Conservation (phyloP, 768 basidiomycete genomes). For the Xerocomus brunneocitrinus region DNA sequence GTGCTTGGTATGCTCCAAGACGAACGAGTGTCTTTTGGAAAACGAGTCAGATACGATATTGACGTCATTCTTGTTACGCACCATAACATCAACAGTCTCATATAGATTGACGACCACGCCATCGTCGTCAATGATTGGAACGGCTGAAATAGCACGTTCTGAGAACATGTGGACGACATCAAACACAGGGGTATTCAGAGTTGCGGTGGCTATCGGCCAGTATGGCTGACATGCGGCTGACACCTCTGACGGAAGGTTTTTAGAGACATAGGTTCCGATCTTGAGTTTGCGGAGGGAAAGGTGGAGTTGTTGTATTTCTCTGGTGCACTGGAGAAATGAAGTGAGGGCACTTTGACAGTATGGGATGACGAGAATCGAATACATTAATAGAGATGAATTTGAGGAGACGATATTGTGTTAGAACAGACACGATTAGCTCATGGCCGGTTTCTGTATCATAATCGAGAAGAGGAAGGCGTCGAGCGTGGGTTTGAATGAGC, state of each 20-base stretch:
- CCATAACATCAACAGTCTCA: constrained; percentile 98
- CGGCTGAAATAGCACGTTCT: constrained; percentile 90
- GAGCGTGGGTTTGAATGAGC: constrained; percentile 92
- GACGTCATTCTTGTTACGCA: constrained; percentile 29
- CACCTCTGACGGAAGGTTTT: constrained; percentile 40
- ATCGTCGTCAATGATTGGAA: constrained; percentile 90
- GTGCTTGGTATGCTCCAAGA: constrained; percentile 90
- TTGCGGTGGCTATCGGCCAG: constrained; percentile 90
- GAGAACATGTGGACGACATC: constrained; percentile 99
- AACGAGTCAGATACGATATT: constrained; percentile 1
- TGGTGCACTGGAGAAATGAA: constrained; percentile 58
- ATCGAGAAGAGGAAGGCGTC: constrained; percentile 91
- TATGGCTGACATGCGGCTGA: constrained; percentile 65
- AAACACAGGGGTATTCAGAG: constrained; percentile 86
- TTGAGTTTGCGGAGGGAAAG: constrained; percentile 77
- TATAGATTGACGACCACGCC: constrained; percentile 95
- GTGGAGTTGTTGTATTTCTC: constrained; percentile 79
- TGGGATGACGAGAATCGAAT: constrained; percentile 22
- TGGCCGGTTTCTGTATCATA: constrained; percentile 90
- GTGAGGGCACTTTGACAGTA: constrained; percentile 6
- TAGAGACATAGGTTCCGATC: constrained; percentile 88
- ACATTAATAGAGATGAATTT: constrained; percentile 99
- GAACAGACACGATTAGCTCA: constrained; percentile 90
- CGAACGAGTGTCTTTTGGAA: constrained; percentile 80
- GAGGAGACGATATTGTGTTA: constrained; percentile 96